Conservation (phyloP, 1,139 yeast genomes). For the Yamadazyma trypodendri region DNA sequence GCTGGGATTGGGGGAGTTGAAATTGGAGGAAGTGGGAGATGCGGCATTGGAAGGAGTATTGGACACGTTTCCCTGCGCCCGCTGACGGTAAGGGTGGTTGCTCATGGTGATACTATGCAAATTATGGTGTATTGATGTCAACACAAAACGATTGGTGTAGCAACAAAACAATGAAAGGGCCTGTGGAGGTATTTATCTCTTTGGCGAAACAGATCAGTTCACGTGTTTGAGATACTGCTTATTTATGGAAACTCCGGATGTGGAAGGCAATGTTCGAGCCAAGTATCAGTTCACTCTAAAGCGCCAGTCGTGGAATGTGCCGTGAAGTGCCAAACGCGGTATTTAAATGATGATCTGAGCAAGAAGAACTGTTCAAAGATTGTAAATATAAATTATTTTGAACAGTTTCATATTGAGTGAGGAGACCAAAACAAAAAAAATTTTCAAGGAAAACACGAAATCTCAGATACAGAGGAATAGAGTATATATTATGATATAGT, state of each 20-base stretch:
- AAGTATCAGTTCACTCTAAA: no score
- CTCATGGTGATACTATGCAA: constrained; percentile 4
- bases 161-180: no score
- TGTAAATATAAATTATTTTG: neutral
- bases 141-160: no score
- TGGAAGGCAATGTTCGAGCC: no score
- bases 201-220: neutral
- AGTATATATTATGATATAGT: neutral
- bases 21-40: constrained; percentile 11
- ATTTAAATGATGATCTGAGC: neutral
- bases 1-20: constrained; percentile 10
- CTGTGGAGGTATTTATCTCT: neutral
- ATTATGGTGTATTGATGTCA: neutral
- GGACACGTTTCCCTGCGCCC: constrained; percentile 13
- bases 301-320: no score
- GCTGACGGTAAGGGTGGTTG: constrained; percentile 37
- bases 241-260: no score
- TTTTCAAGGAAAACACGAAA: constrained; percentile 1
- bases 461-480: neutral
- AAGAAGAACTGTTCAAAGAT: neutral
- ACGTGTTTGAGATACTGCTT: no score
- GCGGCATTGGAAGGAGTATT: constrained; percentile 5
- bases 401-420: neutral
- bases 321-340: no score
- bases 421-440: constrained; percentile 2